Evolutionary conservation across 2,329 filamentous ascomycete genomes (phyloP), one percentile per base, ranked within the genome.

Genomic region (Phyllosticta capitalensis): DNA sequence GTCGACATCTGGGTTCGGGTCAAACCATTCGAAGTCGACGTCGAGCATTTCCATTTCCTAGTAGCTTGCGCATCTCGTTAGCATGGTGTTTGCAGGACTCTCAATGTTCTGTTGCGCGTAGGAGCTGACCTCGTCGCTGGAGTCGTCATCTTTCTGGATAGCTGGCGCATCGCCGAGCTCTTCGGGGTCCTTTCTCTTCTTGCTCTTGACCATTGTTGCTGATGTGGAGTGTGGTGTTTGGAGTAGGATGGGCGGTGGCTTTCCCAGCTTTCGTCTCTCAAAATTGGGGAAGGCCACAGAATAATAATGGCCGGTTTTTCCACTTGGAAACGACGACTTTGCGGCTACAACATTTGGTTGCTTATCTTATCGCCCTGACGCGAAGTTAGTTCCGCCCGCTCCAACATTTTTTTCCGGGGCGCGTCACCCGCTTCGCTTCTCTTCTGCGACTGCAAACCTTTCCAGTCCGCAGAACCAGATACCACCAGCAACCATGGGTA

Each of bases 11-110:
- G 89, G 81, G 67, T 94, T 87, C 63, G 92, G 95, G 75, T 96
- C 95, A 78, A 97, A 99, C 89, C 91, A 97, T 78, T 99, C 94
- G 69, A 99, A 99, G 65, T 97, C 92, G 61, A 97, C 91, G 70
- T 97, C 87, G 65, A 99, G 85, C 72, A 92, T 88, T 71, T 96
- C 89, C 69, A 91, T 88, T 68, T 96, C 90, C 89, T 95, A 61
- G 21, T 26, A 49, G 33, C 48, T 60, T 55, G 52, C 57, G 24
- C 58, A 66, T 60, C 52, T 48, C 55, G 52, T 60, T 20, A 54
- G 56, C 26, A 55, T 60, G 28, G 7, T 14, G 38, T 45, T 45
- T 45, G 38, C 38, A n/a, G n/a, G 38, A n/a, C 14, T n/a, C 6
- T 45, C 9, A 3, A n/a, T 55, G 51, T 17, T 22, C 4, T 55